Conservation (phyloP, 2,329 filamentous ascomycete species). For the Zymoseptoria tritici region DNA sequence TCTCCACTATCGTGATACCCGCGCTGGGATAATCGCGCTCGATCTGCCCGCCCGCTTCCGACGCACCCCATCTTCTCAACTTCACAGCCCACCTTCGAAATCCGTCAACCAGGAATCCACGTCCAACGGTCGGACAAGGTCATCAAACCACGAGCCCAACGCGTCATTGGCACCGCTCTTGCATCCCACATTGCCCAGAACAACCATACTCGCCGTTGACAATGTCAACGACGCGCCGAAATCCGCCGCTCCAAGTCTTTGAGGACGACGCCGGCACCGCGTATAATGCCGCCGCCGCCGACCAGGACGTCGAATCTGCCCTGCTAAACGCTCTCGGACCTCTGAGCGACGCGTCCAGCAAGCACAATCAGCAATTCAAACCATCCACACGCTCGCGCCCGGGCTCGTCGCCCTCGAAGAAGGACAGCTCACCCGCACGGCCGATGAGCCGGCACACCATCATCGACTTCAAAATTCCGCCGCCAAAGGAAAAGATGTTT, state of each 20-base stretch:
- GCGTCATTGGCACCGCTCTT: background rate
- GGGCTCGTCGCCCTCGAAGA: slow-evolving; percentile 64
- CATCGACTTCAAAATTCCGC: slow-evolving; percentile 60
- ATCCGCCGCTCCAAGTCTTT: slow-evolving; percentile 49
- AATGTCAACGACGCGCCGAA: slow-evolving; percentile 47
- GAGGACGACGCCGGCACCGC: slow-evolving; percentile 42
- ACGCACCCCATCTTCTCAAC: background rate
- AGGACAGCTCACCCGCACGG: slow-evolving; percentile 52
- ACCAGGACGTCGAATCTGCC: slow-evolving; percentile 46
- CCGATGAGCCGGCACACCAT: slow-evolving; percentile 57
- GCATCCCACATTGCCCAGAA: background rate
- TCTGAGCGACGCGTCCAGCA: slow-evolving; percentile 41
- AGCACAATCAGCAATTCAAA: slow-evolving; percentile 60
- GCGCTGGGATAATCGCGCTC: background rate
- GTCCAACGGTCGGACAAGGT: background rate
- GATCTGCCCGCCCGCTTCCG: background rate
- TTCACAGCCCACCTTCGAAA: background rate
- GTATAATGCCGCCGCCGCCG: slow-evolving; percentile 28
- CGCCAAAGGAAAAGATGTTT: slow-evolving; percentile 50
- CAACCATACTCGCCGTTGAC: background rate
- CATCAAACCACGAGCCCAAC: background rate
- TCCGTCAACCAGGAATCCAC: background rate
- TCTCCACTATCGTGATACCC: background rate
- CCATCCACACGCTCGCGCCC: slow-evolving; percentile 48
- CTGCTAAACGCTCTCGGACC: slow-evolving; percentile 41